Evolutionary conservation across 2,329 filamentous ascomycete species (phyloP).

Genomic region (Colletotrichum gigasporum): DNA sequence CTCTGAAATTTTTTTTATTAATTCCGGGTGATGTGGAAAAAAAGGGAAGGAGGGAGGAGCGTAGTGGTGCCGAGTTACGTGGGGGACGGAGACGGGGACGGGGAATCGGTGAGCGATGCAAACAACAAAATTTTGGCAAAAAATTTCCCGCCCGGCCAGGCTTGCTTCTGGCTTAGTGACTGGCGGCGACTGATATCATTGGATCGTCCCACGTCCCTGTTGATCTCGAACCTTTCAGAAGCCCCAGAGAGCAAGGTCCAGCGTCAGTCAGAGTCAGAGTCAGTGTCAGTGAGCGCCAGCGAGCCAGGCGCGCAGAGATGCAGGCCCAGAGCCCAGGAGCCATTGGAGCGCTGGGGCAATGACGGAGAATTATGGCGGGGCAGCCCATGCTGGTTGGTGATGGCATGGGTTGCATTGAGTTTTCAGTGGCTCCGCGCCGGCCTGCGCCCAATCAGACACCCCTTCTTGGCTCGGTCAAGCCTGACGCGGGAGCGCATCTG

Average conservation of each 20-base stretch:
- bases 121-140: background rate
- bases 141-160: constrained; percentile 2
- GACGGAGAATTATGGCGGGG: constrained; percentile 16
- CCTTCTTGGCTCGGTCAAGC: background rate
- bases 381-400: background rate
- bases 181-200: constrained; percentile 29
- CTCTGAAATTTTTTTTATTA: background rate
- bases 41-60: background rate
- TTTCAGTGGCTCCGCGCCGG: background rate
- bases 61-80: too few relatives aligned
- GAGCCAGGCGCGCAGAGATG: background rate
- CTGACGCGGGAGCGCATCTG: too few relatives aligned
- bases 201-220: constrained; percentile 24
- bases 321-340: background rate
- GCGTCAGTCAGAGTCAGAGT: too few relatives aligned
- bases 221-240: constrained; percentile 26
- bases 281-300: background rate
- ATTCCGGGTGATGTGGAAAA: background rate
- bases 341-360: constrained; percentile 5
- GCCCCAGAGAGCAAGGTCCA: background rate
- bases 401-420: background rate
- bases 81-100: too few relatives aligned
- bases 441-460: constrained; percentile 3
- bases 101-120: background rate
- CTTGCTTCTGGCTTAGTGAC: background rate